Evolutionary conservation across 257 asterid species (phyloP).

Genomic region (Catharanthus roseus): DNA sequence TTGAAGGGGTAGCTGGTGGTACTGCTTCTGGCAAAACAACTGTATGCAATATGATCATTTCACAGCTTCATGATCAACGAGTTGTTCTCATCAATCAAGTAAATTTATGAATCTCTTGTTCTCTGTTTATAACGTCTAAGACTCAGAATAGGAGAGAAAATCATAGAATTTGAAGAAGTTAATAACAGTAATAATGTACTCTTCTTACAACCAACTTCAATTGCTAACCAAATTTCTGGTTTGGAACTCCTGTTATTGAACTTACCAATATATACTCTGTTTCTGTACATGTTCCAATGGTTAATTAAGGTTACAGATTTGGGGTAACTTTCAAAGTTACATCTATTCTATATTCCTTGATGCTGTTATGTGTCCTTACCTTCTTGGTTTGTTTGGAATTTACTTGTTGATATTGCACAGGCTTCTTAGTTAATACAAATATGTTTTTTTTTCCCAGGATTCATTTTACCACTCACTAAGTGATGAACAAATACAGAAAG

Average conservation of each 20-base stretch:
- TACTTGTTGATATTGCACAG: no score
- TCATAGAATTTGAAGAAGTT: background rate
- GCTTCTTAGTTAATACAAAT: slow-evolving; percentile 7
- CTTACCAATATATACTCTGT: no score
- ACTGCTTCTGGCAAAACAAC: slow-evolving; percentile 97
- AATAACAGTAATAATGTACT: no score
- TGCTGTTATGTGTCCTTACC: background rate
- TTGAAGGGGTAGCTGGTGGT: slow-evolving; percentile 96
- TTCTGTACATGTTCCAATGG: background rate
- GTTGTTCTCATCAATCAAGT: slow-evolving; percentile 86
- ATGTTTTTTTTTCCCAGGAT: slow-evolving; percentile 44
- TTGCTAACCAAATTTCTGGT: no score
- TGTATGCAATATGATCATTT: slow-evolving; percentile 78
- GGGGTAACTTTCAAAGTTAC: background rate
- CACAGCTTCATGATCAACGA: slow-evolving; percentile 85
- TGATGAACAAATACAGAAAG: slow-evolving; percentile 52
- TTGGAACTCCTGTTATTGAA: no score
- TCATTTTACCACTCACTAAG: slow-evolving; percentile 67
- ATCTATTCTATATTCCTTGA: background rate
- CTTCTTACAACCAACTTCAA: no score
- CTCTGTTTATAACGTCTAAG: background rate
- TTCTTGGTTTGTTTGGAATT: background rate
- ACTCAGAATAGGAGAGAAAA: background rate
- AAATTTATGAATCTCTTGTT: slow-evolving; percentile 11
- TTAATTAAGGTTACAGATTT: background rate